Conservation (phyloP, 1,284 basidiomycete genomes). For the Marasmius oreades region DNA sequence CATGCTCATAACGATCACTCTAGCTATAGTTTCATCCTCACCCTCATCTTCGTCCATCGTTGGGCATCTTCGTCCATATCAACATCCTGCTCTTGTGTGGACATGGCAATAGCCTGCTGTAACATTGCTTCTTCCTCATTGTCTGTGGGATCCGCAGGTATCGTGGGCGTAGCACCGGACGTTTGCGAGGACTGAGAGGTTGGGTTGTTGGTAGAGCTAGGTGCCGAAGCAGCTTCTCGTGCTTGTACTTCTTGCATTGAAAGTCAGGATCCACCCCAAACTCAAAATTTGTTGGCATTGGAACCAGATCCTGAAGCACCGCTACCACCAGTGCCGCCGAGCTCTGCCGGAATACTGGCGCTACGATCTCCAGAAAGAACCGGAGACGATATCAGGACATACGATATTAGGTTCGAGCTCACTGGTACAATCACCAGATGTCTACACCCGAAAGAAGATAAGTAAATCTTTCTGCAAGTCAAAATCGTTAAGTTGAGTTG, state of each 20-base stretch:
- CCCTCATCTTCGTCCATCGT: conserved; percentile 37
- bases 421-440: conserved; percentile 84
- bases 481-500: neutral
- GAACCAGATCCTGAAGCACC: conserved; percentile 40
- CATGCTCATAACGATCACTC: conserved; percentile 61
- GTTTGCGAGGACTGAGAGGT: conserved; percentile 28
- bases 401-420: conserved; percentile 79
- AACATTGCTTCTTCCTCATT: conserved; percentile 67
- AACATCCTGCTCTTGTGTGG: conserved; percentile 47
- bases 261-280: conserved; percentile 93
- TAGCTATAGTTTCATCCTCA: conserved; percentile 53
- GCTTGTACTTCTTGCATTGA: neutral
- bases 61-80: conserved; percentile 26
- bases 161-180: conserved; percentile 22
- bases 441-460: conserved; percentile 35
- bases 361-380: conserved; percentile 81
- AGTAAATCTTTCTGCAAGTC: neutral
- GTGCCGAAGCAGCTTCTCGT: conserved; percentile 22
- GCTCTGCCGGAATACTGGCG: conserved; percentile 60
- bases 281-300: conserved; percentile 62
- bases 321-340: conserved; percentile 49
- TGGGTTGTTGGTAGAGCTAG: conserved; percentile 30
- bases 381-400: conserved; percentile 77
- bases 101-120: conserved; percentile 60
- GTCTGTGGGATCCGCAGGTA: conserved; percentile 43